These are phyloP conservation scores for Metschnikowia sp. DNA, from an alignment of 805 yeast species.

Conservation along the genomic window DNA sequence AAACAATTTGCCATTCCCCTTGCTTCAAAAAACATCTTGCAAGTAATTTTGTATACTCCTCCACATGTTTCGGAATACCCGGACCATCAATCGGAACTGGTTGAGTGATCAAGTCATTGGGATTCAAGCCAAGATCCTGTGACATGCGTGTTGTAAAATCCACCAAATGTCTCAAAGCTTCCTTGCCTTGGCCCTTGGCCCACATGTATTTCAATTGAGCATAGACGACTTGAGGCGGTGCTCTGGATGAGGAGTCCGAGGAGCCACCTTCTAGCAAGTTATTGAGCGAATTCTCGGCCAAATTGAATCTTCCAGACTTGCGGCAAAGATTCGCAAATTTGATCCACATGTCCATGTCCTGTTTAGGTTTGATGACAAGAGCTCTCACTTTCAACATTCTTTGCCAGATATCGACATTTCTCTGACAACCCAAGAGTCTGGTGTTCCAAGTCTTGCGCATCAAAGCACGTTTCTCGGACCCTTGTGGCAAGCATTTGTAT, in stretches of 20 bases:
- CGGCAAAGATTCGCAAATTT: constrained; percentile 95
- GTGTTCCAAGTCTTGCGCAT: constrained; percentile 94
- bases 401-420: constrained; percentile 99
- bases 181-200: constrained; percentile 87
- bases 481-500: constrained; percentile 81
- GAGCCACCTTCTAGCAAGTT: constrained; percentile 73
- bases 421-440: constrained; percentile 87
- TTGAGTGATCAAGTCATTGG: constrained; percentile 82
- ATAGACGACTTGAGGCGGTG: constrained; percentile 95
- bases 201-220: constrained; percentile 96
- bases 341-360: constrained; percentile 97
- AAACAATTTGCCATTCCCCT: constrained; percentile 95
- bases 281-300: constrained; percentile 89
- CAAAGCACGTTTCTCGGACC: constrained; percentile 71
- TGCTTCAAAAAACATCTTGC: constrained; percentile 96
- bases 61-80: constrained; percentile 70
- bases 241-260: constrained; percentile 62
- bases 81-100: constrained; percentile 74
- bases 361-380: constrained; percentile 88
- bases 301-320: constrained; percentile 85
- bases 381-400: constrained; percentile 91
- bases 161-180: constrained; percentile 79
- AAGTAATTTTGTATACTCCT: constrained; percentile 75
- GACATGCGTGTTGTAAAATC: constrained; percentile 92
- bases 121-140: constrained; percentile 80